Base-by-base conservation (phyloP, 179 eudicot genomes). In the Beta lomatogona region DNA sequence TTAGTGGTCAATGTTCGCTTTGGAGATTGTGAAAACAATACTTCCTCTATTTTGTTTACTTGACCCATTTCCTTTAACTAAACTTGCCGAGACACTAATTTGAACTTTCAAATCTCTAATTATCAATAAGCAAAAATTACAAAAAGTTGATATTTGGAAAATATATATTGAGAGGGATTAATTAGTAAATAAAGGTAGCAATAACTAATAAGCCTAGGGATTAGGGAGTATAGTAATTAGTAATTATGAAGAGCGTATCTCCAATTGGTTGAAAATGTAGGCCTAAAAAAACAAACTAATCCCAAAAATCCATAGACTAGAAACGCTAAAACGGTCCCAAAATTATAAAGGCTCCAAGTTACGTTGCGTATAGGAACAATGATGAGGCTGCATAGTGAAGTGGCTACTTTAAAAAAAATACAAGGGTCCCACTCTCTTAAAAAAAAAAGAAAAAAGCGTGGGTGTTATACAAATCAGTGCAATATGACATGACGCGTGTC, bases 401-500 rank as follows among this genome's bases (percentile, higher is more conserved):
- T 77, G 72, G 71, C 79, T 45, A 5, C 16, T 19, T 61, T 64
- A 0, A 10, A 57, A n/a, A 16, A 50, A 48, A 64, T 6, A 50
- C 19, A 22, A 5, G 25, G 28, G 16, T 36, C 25, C 60, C 3
- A 31, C 12, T 2, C 12, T 2, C 2, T 3, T 3, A 3, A 3
- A 54, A 14, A 25, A 73, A 71, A 61, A 22, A 44, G 12, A 11
- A 53, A 75, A 54, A n/a, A 41, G 83, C 71, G 73, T 76, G 76
- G 60, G 82, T 28, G 79, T 79, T 83, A 69, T 79, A 67, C 67
- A 73, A 82, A 79, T 85, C 74, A 82, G 85, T 79, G 85, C 67
- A 79, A 70, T 10, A 48, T 79, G 75, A 79, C 31, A 69, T 79
- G 86, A 85, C 88, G 82, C 88, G 89, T 83, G 89, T 75, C 84